A percentile compares a stretch with the other conserved stretches of the same genome.
These are phyloP conservation scores for Epichloe scottii DNA, from an alignment of 2,329 filamentous ascomycete genomes.

Conservation along the genomic window DNA sequence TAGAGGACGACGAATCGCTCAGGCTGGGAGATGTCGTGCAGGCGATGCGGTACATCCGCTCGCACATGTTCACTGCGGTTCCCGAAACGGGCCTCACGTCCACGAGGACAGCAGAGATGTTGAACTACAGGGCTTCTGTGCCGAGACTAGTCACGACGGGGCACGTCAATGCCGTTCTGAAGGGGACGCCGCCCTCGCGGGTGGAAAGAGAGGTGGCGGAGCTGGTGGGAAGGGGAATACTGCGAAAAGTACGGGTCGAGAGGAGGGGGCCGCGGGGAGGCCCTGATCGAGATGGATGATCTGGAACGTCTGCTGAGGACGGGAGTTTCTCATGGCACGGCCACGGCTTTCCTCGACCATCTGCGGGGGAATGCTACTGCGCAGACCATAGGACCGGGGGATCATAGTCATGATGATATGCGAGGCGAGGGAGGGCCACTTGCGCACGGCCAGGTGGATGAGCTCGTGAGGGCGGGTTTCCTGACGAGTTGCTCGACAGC, in stretches of 20 bases:
- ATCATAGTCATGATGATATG: background rate
- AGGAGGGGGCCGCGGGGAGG: conserved; percentile 50
- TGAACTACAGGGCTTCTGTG: conserved; percentile 45
- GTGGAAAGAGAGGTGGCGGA: conserved; percentile 57
- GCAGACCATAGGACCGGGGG: conserved; percentile 14
- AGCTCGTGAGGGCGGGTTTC: conserved; percentile 54
- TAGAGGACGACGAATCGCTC: conserved; percentile 37
- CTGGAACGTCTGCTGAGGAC: conserved; percentile 37
- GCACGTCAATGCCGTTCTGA: conserved; percentile 52
- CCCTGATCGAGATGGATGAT: conserved; percentile 45
- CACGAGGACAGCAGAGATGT: conserved; percentile 47
- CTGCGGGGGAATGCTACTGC: conserved; percentile 38
- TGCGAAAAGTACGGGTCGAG: conserved; percentile 53
- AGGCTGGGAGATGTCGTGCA: conserved; percentile 50
- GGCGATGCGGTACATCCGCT: conserved; percentile 49
- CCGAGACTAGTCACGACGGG: conserved; percentile 54
- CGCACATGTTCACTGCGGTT: conserved; percentile 50
- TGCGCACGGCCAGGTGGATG: conserved; percentile 34
- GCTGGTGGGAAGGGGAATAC: conserved; percentile 40
- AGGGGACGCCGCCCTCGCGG: conserved; percentile 39
- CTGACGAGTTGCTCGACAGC: conserved; percentile 36
- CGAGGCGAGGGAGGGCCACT: conserved; percentile 18
- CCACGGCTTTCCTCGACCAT: conserved; percentile 37
- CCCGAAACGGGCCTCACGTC: conserved; percentile 53
- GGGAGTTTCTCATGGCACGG: conserved; percentile 28